These are phyloP conservation scores for Pseudonitzschia multiseries DNA, from an alignment of 108 stramenopile genomes.

Conservation along the genomic window DNA sequence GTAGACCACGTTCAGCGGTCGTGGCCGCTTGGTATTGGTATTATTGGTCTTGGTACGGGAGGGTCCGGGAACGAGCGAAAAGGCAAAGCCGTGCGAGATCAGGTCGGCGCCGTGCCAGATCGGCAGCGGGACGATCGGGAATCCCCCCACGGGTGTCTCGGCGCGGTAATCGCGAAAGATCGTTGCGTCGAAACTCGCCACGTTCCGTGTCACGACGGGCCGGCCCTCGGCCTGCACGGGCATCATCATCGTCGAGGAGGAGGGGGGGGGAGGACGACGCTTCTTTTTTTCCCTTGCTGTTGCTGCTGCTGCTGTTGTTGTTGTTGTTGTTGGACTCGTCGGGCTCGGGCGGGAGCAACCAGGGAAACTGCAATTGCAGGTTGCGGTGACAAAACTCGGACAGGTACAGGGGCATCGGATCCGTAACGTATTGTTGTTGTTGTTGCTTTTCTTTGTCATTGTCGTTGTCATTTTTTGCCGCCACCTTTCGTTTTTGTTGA, in stretches of 20 bases:
- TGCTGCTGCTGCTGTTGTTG: no score
- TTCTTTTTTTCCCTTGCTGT: no score
- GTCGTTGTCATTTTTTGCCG: background rate
- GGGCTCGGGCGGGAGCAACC: slow-evolving; percentile 53
- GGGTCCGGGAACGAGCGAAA: slow-evolving; percentile 46
- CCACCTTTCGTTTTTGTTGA: slow-evolving; percentile 37
- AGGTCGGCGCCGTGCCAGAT: slow-evolving; percentile 88
- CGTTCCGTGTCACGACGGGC: slow-evolving; percentile 52
- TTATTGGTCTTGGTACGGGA: background rate
- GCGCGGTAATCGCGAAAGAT: slow-evolving; percentile 57
- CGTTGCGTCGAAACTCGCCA: slow-evolving; percentile 63
- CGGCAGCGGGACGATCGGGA: slow-evolving; percentile 77
- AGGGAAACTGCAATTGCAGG: slow-evolving; percentile 61
- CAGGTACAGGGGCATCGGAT: slow-evolving; percentile 58
- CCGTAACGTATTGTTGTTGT: background rate
- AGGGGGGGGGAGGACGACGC: no score
- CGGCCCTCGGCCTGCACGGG: slow-evolving; percentile 15
- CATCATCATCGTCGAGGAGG: no score
- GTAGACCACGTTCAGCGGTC: slow-evolving; percentile 66
- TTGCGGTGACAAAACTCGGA: slow-evolving; percentile 51
- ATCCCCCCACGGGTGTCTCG: slow-evolving; percentile 19
- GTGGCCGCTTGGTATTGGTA: background rate
- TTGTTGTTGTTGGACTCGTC: background rate
- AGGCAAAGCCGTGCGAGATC: slow-evolving; percentile 77
- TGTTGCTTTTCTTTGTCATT: background rate